Evolutionary conservation across 345 rosid genomes (phyloP).

Genomic region (Sonneratia alba): DNA sequence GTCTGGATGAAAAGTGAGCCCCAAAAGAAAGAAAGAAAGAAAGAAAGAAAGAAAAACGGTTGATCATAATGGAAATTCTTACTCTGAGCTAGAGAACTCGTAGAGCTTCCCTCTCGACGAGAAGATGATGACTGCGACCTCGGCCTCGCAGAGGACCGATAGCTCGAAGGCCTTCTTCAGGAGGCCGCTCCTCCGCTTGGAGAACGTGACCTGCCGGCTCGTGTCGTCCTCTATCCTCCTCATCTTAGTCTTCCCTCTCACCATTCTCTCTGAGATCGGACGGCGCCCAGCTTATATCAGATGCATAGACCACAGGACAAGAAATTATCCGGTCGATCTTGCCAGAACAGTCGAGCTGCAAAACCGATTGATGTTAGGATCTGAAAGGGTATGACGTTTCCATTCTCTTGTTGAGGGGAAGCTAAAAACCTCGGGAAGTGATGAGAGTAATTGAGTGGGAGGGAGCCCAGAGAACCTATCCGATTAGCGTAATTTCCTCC

Average conservation of each 20-base stretch:
- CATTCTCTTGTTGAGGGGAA: no score
- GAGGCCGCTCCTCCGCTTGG: constrained; percentile 73
- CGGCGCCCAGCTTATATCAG: no score
- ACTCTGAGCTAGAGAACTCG: constrained; percentile 71
- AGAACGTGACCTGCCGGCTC: constrained; percentile 86
- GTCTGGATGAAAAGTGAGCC: no score
- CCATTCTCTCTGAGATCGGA: constrained; percentile 25
- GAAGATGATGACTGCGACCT: constrained; percentile 75
- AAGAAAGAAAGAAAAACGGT: background rate
- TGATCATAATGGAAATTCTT: background rate
- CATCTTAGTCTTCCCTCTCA: constrained; percentile 83
- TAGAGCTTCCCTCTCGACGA: constrained; percentile 75
- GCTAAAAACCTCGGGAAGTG: background rate
- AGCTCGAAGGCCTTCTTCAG: constrained; percentile 78
- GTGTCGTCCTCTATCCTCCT: constrained; percentile 81
- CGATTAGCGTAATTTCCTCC: background rate
- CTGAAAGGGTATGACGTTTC: background rate
- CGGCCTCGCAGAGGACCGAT: constrained; percentile 86
- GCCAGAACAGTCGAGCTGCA: background rate
- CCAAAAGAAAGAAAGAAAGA: no score
- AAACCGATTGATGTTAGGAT: background rate
- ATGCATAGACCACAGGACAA: background rate
- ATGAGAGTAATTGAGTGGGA: background rate
- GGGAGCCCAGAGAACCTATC: background rate
- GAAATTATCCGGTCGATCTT: background rate